Conservation (phyloP, 2,329 filamentous ascomycete genomes). For the Drechslerella coelobrocha region DNA sequence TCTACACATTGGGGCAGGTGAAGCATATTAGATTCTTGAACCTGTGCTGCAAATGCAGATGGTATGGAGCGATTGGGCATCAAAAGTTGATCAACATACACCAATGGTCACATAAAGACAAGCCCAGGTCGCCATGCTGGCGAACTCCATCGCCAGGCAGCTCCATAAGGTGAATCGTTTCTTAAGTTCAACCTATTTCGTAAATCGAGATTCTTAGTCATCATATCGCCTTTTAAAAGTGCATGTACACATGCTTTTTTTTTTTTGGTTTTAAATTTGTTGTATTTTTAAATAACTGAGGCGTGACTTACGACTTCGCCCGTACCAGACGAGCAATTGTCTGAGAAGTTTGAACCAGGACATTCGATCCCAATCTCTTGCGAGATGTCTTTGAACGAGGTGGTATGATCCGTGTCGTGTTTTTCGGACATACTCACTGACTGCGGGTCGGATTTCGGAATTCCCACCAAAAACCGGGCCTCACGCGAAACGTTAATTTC, state of each 20-base stretch:
- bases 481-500: neutral
- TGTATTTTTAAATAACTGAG: neutral
- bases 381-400: constrained; percentile 42
- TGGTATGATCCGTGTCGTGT: constrained; percentile 14
- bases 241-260: constrained; percentile 7
- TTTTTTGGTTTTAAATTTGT: constrained; percentile 18
- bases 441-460: neutral
- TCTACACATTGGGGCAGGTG: constrained; percentile 22
- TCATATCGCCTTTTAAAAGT: neutral
- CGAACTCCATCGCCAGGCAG: constrained; percentile 47
- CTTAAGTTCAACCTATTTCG: constrained; percentile 44
- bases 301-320: constrained; percentile 44
- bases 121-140: constrained; percentile 48
- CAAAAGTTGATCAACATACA: constrained; percentile 29
- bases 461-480: neutral
- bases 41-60: neutral
- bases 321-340: constrained; percentile 49
- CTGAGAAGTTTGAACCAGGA: constrained; percentile 40
- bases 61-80: neutral
- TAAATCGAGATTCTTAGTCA: constrained; percentile 2
- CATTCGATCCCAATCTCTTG: constrained; percentile 42
- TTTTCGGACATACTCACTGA: constrained; percentile 37
- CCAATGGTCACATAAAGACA: constrained; percentile 50
- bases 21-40: constrained; percentile 31
- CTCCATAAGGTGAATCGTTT: constrained; percentile 50